Base-by-base conservation (phyloP, 306 rosid genomes). In the Coriaria nepalensis region DNA sequence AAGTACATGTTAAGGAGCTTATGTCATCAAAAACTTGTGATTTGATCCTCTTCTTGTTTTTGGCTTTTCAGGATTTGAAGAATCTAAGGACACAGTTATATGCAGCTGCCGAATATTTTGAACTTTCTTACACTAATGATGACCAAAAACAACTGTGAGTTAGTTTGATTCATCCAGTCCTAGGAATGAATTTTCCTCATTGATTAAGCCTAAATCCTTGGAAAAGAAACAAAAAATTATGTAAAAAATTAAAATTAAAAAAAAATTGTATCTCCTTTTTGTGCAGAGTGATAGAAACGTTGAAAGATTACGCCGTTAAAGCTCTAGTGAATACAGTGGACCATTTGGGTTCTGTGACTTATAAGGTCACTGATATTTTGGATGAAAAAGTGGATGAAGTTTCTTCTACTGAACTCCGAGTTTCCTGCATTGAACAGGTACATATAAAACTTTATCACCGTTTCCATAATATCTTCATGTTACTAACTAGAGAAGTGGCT, bases 271-370 rank as follows among this genome's bases (percentile, higher is more conserved):
- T 36, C 42, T 35, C 40, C 29, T 45, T 6, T 55, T 33, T 56
- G 12, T 59, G 73, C 68, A 92, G 98, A 42, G 94, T 85, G 68
- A 83, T 92, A 46, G 98, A 92, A 53, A 85, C 96, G 10, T 68
- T 92, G 80, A 85, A 82, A 69, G 98, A 92, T 66, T 92, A 92
- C 70, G 87, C 98, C 46, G 73, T 86, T 48, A 92, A 92, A 68
- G 98, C 98, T 42, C 79, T 92, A 38, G 98, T 92, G 55, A 92
- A 85, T 78, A 92, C 98, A 4, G 98, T 92, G 74, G 98, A 92
- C 67, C 98, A 92, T 68, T 68, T 92, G 65, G 98, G 98, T 58
- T 85, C 98, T 52, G 96, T 78, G 66, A 77, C 94, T 44, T 92
- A 77, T 57, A 92, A 92, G 74, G 96, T 92, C 43, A 82, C 73